These are phyloP conservation scores for Pseudocercospora vitis DNA, from an alignment of 2,329 filamentous ascomycete species.

Conservation along the genomic window DNA sequence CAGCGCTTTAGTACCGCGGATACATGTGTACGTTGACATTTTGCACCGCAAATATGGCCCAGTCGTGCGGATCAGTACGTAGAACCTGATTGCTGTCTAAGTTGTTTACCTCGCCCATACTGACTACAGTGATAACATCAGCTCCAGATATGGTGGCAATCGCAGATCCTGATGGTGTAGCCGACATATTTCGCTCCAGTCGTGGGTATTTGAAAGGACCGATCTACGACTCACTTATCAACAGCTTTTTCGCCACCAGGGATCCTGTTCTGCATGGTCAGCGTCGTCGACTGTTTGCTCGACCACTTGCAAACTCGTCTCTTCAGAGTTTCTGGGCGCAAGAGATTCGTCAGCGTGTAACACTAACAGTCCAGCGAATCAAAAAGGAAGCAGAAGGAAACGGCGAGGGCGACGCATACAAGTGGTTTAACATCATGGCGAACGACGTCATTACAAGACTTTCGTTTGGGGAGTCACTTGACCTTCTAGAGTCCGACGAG, in stretches of 20 bases:
- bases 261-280: constrained; percentile 39
- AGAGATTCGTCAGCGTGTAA: constrained; percentile 37
- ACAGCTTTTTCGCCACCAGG: constrained; percentile 38
- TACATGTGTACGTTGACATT: constrained; percentile 39
- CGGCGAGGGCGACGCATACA: constrained; percentile 40
- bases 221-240: constrained; percentile 29
- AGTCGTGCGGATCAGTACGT: too few relatives aligned
- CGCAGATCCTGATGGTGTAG: constrained; percentile 28
- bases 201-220: constrained; percentile 31
- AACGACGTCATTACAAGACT: constrained; percentile 42
- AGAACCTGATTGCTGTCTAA: too few relatives aligned
- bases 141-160: constrained; percentile 32
- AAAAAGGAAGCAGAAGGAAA: constrained; percentile 28
- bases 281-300: constrained; percentile 39
- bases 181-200: constrained; percentile 26
- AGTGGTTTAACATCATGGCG: constrained; percentile 43
- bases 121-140: too few relatives aligned
- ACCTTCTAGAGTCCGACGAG: constrained; percentile 35
- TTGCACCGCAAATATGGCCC: constrained; percentile 38
- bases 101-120: too few relatives aligned
- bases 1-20: constrained; percentile 21
- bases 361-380: constrained; percentile 37
- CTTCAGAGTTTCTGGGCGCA: constrained; percentile 40
- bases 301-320: constrained; percentile 37
- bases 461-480: constrained; percentile 42